These are phyloP conservation scores for Alloteropsis angusta DNA, from an alignment of 202 grass and related monocot species.

Conservation along the genomic window DNA sequence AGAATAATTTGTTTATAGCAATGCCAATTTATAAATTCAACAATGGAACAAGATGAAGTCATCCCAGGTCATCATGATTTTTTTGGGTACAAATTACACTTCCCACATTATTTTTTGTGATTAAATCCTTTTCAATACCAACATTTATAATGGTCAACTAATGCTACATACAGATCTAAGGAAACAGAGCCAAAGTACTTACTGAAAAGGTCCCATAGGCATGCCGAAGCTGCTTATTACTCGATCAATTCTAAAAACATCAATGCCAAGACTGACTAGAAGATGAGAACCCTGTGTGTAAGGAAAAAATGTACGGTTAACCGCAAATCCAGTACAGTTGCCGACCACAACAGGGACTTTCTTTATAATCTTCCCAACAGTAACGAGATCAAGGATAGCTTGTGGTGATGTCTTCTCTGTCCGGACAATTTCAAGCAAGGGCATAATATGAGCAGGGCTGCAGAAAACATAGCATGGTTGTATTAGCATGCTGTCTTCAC, in stretches of 20 bases:
- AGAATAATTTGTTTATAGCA: not conserved
- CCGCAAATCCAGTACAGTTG: constrained; percentile 96
- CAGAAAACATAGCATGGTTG: constrained; percentile 27
- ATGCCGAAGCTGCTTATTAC: constrained; percentile 85
- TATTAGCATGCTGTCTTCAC: constrained; percentile 18
- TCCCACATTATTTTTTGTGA: not conserved
- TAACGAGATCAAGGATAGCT: constrained; percentile 84
- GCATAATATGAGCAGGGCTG: constrained; percentile 99
- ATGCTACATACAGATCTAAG: not conserved
- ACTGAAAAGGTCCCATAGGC: constrained; percentile 99
- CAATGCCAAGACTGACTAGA: constrained; percentile 82
- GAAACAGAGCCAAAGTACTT: constrained; percentile 35
- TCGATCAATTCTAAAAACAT: constrained; percentile 81
- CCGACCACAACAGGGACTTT: constrained; percentile 95
- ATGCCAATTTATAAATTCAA: not conserved
- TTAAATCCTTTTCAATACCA: not conserved
- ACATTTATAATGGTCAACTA: not conserved
- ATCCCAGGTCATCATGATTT: not conserved
- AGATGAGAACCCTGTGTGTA: constrained; percentile 68
- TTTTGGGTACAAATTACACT: not conserved
- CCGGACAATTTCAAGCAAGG: constrained; percentile 95
- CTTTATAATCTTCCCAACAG: constrained; percentile 90
- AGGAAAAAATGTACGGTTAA: constrained; percentile 96
- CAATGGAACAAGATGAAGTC: not conserved
- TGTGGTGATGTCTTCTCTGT: constrained; percentile 92